Evolutionary conservation across 176 grass and related monocot genomes (phyloP).

Genomic region (Rhynchospora breviuscula): DNA sequence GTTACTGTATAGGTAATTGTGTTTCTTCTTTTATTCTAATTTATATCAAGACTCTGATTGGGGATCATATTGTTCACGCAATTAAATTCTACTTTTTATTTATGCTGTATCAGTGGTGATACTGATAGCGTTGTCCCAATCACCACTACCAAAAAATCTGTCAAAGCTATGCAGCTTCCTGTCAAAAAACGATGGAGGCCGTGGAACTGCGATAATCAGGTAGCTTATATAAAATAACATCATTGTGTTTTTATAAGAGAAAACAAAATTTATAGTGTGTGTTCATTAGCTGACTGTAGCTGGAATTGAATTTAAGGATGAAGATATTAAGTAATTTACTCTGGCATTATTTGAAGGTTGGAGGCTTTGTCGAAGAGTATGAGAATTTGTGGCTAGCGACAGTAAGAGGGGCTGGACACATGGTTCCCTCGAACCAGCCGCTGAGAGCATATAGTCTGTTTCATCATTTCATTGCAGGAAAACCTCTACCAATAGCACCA

Average conservation of each 20-base stretch:
- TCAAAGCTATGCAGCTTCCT: slow-evolving; percentile 32
- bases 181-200: slow-evolving; percentile 37
- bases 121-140: slow-evolving; percentile 34
- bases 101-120: slow-evolving; percentile 35
- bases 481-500: slow-evolving; percentile 4
- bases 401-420: slow-evolving; percentile 27
- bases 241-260: neutral
- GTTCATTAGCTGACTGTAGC: neutral
- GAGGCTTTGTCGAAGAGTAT: slow-evolving; percentile 33
- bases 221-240: neutral
- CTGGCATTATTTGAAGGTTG: slow-evolving; percentile 14
- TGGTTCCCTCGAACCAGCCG: slow-evolving; percentile 29
- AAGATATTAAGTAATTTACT: neutral
- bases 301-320: neutral
- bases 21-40: neutral
- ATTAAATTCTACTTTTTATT: neutral
- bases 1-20: slow-evolving; percentile 21
- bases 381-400: neutral
- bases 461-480: slow-evolving; percentile 13
- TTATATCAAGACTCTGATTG: neutral
- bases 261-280: neutral
- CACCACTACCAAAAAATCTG: slow-evolving; percentile 41
- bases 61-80: neutral
- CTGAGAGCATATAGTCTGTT: slow-evolving; percentile 19
- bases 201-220: slow-evolving; percentile 42